Evolutionary conservation across 768 basidiomycete species (phyloP), one percentile per base, ranked within the genome.

Genomic region (Lactarius pseudohatsudake): DNA sequence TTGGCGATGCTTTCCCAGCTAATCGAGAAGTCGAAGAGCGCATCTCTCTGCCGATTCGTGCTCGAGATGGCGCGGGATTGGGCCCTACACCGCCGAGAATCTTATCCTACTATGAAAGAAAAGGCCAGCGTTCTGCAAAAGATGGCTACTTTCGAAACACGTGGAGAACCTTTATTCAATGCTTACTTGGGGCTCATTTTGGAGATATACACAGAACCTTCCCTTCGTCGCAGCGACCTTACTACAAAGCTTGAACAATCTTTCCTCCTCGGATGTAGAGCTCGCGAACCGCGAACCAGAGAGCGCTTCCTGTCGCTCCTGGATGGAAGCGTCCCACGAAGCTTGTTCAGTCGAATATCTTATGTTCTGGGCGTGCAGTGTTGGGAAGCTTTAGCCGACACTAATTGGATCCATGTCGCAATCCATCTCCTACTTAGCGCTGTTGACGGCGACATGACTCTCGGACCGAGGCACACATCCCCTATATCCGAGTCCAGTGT

Each of bases 361-460:
- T 98, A 96, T 75, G 87, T 98, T 69, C 81, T 96, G 45, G 94
- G 91, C 30, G 90, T 96, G 18, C 96, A 98, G 76, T 94, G 83
- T 72, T 99, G 97, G 97, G 97, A 98, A 64, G 85, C 89, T 2
- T 77, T 99, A 22, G 86, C 92, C 2, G 94, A 96, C 67, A 86
- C 91, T 62, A 94, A 97, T 72, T 99, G 97, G 97, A 89, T 96
- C 40, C 89, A 91, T 70, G 83, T 98, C 22, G 94, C 95, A 18
- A 80, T 98, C 32, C 91, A 96, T 72, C 86, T 98, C 40, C 79
- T 98, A 10, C 84, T 98, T 20, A 92, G 93, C n/a, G 80, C 84
- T n/a, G 79, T 85, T 18, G 84, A 86, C 60, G 73, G 72, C 5
- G 84, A 84, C 47, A 61, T 72, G 36, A 72, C 73, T 64, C 79